These are phyloP conservation scores for Phytophthora colocasiae DNA, from an alignment of 352 stramenopile genomes.

Conservation along the genomic window DNA sequence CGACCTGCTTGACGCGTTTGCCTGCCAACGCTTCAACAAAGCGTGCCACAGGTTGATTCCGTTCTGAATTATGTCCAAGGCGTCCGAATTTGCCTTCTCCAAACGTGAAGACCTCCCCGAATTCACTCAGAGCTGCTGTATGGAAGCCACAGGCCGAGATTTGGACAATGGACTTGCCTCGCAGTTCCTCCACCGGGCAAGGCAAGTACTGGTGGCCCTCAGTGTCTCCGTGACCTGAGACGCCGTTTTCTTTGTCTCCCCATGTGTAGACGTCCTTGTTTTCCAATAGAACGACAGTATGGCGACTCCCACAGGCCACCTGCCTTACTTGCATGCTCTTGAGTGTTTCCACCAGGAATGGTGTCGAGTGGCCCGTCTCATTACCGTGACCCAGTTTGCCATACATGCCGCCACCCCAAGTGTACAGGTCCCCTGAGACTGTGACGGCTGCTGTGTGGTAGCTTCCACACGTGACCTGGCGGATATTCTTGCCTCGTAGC, in stretches of 20 bases:
- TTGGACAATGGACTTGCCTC: conserved; percentile 88
- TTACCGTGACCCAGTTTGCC: conserved; percentile 94
- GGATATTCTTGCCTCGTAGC: conserved; percentile 90
- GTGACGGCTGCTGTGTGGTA: conserved; percentile 97
- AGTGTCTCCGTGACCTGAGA: conserved; percentile 94
- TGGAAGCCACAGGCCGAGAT: conserved; percentile 91
- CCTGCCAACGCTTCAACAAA: conserved; percentile 74
- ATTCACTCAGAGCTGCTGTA: conserved; percentile 83
- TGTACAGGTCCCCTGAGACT: conserved; percentile 94
- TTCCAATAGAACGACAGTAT: conserved; percentile 93
- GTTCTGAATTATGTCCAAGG: conserved; percentile 85
- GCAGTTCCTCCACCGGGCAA: conserved; percentile 89
- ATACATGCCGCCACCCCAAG: conserved; percentile 96
- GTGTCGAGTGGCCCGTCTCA: conserved; percentile 94
- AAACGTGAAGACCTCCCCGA: conserved; percentile 94
- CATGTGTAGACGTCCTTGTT: conserved; percentile 93
- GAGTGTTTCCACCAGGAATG: conserved; percentile 94
- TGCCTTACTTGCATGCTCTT: conserved; percentile 90
- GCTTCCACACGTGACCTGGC: conserved; percentile 95
- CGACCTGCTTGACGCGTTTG: conserved; percentile 88
- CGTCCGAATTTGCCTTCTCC: conserved; percentile 92
- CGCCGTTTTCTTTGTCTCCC: conserved; percentile 97
- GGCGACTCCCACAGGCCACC: conserved; percentile 94
- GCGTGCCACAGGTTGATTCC: conserved; percentile 78
- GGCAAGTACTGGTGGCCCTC: conserved; percentile 96